Evolutionary conservation across 495 filamentous ascomycete species (phyloP).

Genomic region (Hypoxylon lenormandii): DNA sequence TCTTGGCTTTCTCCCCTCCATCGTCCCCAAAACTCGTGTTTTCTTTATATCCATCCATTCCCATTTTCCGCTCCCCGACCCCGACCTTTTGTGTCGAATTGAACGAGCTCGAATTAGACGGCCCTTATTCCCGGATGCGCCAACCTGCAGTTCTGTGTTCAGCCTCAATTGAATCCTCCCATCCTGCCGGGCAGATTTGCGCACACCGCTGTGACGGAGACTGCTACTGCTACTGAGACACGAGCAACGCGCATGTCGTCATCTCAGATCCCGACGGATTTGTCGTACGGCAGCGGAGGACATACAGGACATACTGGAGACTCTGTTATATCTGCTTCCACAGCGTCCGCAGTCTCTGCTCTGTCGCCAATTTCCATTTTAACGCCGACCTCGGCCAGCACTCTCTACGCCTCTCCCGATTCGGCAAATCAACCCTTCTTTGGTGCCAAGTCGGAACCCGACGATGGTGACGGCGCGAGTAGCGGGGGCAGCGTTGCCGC

Average conservation of each 20-base stretch:
- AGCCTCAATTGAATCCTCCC: slow-evolving; percentile 50
- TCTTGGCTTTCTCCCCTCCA: slow-evolving; percentile 41
- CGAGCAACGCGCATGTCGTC: slow-evolving; percentile 51
- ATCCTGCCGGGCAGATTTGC: slow-evolving; percentile 2
- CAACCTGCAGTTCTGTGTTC: slow-evolving; percentile 41
- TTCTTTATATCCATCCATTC: slow-evolving; percentile 48
- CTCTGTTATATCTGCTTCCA: slow-evolving; percentile 5
- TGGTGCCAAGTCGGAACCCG: slow-evolving; percentile 51
- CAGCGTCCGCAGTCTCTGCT: slow-evolving; percentile 20
- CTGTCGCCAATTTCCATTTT: slow-evolving; percentile 46
- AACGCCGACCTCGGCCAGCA: slow-evolving; percentile 53
- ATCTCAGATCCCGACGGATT: slow-evolving; percentile 49
- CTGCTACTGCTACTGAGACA: slow-evolving; percentile 12
- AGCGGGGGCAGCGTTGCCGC: slow-evolving; percentile 50
- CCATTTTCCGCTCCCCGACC: slow-evolving; percentile 30
- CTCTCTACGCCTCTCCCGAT: slow-evolving; percentile 58
- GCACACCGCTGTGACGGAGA: too few relatives aligned
- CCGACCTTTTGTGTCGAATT: slow-evolving; percentile 42
- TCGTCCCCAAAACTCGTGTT: slow-evolving; percentile 19
- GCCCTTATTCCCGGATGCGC: slow-evolving; percentile 47
- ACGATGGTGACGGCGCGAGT: slow-evolving; percentile 46
- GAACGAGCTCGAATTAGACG: slow-evolving; percentile 36
- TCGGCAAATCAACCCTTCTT: slow-evolving; percentile 46
- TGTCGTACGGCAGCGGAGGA: slow-evolving; percentile 52
- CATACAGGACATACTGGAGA: slow-evolving; percentile 31